Conservation (phyloP, 305 asterid species). For the Fraxinus dipetala region DNA sequence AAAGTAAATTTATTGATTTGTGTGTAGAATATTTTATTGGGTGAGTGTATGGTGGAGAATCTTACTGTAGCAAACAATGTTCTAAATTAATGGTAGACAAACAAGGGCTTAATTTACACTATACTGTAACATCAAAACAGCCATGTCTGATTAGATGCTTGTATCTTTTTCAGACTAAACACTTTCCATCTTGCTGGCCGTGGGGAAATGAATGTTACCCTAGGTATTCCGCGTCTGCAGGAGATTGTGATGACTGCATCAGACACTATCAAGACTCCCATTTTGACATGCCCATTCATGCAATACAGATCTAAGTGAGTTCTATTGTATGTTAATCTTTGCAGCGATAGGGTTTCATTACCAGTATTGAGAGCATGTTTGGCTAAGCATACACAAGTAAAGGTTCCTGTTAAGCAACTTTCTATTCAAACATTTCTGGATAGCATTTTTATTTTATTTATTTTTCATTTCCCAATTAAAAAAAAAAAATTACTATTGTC, state of each 20-base stretch:
- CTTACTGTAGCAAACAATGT: too few relatives aligned
- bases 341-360: neutral
- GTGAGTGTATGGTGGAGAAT: too few relatives aligned
- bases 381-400: neutral
- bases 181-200: slow-evolving; percentile 99
- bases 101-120: neutral
- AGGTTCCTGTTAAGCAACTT: neutral
- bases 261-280: slow-evolving; percentile 71
- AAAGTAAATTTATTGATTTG: too few relatives aligned
- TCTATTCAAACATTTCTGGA: neutral
- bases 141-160: slow-evolving; percentile 16
- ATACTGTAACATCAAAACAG: neutral
- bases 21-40: too few relatives aligned
- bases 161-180: slow-evolving; percentile 62
- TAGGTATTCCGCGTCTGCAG: slow-evolving; percentile 99
- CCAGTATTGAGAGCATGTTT: neutral
- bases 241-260: slow-evolving; percentile 95
- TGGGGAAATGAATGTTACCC: slow-evolving; percentile 98
- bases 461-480: neutral
- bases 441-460: neutral
- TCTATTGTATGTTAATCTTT: slow-evolving; percentile 10
- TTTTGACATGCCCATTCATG: slow-evolving; percentile 84
- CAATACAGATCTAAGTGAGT: slow-evolving; percentile 68
- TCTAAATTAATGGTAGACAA: too few relatives aligned
- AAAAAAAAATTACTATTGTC: neutral